Percentiles rank a stretch among this genome's conserved stretches.
Evolutionary conservation across 2,329 filamentous ascomycete species (phyloP).

Genomic region (Aulographum hederae): DNA sequence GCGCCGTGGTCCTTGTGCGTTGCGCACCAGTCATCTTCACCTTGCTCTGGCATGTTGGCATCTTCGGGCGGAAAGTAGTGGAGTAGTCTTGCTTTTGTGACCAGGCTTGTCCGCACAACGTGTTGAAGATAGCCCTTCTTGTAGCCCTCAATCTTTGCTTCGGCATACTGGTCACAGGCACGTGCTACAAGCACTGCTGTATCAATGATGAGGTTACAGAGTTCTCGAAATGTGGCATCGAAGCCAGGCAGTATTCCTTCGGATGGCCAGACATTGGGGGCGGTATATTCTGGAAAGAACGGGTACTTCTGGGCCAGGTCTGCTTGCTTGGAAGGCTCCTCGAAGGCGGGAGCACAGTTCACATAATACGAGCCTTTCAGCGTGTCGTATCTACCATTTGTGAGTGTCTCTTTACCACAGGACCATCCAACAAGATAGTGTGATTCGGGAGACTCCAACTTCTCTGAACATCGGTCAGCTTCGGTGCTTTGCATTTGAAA

Average conservation of each 20-base stretch:
- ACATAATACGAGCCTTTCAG: conserved; percentile 73
- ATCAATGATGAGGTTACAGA: conserved; percentile 78
- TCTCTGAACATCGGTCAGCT: conserved; percentile 11
- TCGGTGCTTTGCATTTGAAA: neutral
- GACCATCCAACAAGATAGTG: conserved; percentile 58
- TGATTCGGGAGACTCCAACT: conserved; percentile 30
- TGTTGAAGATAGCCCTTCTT: conserved; percentile 63
- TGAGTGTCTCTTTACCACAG: conserved; percentile 63
- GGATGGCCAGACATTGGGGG: conserved; percentile 75
- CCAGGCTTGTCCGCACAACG: conserved; percentile 69
- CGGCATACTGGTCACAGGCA: conserved; percentile 78
- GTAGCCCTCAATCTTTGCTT: conserved; percentile 61
- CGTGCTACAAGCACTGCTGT: conserved; percentile 72
- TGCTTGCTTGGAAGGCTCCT: conserved; percentile 34
- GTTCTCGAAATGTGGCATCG: conserved; percentile 47
- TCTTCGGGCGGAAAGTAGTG: conserved; percentile 62
- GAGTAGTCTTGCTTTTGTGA: conserved; percentile 76
- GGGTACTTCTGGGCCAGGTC: conserved; percentile 29
- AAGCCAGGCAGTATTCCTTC: conserved; percentile 57
- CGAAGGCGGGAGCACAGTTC: conserved; percentile 52
- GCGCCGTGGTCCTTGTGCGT: conserved; percentile 85
- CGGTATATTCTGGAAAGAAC: conserved; percentile 73
- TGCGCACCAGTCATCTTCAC: conserved; percentile 84
- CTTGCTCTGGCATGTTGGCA: conserved; percentile 7
- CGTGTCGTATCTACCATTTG: conserved; percentile 59